Evolutionary conservation across 139 green algal species (phyloP), one percentile per base, ranked within the genome.

Genomic region (Marvania coccoides): DNA sequence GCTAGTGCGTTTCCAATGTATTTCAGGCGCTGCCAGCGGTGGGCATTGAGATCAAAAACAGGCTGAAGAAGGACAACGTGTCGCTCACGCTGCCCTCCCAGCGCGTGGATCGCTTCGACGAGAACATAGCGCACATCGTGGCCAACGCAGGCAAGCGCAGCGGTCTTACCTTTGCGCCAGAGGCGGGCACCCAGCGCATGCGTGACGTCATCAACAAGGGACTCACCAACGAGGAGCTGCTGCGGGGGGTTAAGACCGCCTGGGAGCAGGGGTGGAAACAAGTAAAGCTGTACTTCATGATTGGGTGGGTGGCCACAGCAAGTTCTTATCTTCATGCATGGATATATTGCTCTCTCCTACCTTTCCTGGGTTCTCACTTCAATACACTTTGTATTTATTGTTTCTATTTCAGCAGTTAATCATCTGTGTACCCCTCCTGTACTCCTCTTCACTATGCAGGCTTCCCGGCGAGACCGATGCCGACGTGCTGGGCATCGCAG

Each of bases 161-260:
- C 33, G 73, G 72, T 19, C 70, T 91, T 3, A 91, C 85, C 2
- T 91, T 91, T 70, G 85, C 85, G 12, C 85, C 85, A 6, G 85
- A 91, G 70, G 85, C 84, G 4, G 85, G 85, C 38, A 91, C 84
- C 1, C 79, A 88, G 69, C 71, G 83, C 13, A 58, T 90, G 73
- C 70, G 80, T 9, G 76, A 87, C 79, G 81, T 90, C 79, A 85
- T 89, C 55, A 90, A 90, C 72, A 89, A 77, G 67, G 81, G 84
- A 0, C 69, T 91, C 5, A 91, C 84, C 29, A 86, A 91, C 57
- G 81, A 87, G 58, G 84, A 91, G 70, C 73, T 91, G 24, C 62
- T 91, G 58, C 72, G 70, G 1, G 84, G 84, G 23, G 77, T 91
- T 10, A 81, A 87, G 56, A 91, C 73, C 5, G 84, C 84, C 3